A percentile compares a stretch with the other conserved stretches of the same genome.
These are phyloP conservation scores for Diddensiella transvaalensis DNA, from an alignment of 805 yeast genomes.

Conservation along the genomic window DNA sequence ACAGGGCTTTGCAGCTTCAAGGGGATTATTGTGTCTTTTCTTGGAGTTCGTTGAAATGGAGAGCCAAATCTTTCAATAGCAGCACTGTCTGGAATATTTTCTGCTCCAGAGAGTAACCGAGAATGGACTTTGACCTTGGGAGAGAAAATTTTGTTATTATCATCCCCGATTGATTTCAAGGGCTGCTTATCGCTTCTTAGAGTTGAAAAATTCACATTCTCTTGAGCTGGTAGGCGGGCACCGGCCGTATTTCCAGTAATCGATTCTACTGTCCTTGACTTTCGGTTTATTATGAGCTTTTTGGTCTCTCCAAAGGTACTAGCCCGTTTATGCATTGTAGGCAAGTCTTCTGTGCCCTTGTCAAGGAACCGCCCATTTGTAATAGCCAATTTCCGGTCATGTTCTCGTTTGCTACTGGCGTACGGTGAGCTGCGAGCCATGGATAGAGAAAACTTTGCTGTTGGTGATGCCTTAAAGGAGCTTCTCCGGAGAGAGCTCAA, in stretches of 20 bases:
- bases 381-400: neutral
- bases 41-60: slow-evolving; percentile 4
- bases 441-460: slow-evolving; percentile 10
- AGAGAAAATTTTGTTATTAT: neutral
- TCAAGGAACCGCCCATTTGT: neutral
- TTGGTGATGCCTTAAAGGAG: slow-evolving; percentile 17
- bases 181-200: neutral
- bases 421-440: slow-evolving; percentile 17
- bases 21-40: neutral
- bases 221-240: neutral
- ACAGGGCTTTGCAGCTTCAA: neutral
- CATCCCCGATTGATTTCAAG: neutral
- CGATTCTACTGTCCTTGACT: slow-evolving; percentile 4
- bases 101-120: neutral
- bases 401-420: slow-evolving; percentile 1
- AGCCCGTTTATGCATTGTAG: neutral
- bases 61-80: slow-evolving; percentile 1
- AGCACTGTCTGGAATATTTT: neutral
- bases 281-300: slow-evolving; percentile 12
- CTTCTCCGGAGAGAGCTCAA: neutral
- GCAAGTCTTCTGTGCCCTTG: neutral
- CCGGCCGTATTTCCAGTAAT: slow-evolving; percentile 4
- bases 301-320: neutral
- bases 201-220: no score
- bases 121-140: neutral